phyloP scores from a whole-genome alignment of 1,284 basidiomycete species.

The Ustilago sp. region DNA sequence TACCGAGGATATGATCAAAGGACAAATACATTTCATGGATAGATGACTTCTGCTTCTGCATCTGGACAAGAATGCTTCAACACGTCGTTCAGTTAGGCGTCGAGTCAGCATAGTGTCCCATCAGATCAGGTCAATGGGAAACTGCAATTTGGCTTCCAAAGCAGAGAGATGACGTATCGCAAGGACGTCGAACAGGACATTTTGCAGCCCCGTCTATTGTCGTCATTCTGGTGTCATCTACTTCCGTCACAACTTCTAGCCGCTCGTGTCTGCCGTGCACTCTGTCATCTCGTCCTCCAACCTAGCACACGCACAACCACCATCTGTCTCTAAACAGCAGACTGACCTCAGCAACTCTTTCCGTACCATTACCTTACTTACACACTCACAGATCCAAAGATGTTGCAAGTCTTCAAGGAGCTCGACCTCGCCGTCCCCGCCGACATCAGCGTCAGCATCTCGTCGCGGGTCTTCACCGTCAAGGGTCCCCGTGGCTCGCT shows the following conservation, averaged over 20 bases:
- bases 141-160: no score
- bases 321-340: slow-evolving; percentile 7
- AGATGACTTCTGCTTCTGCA: no score
- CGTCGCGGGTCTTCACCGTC: slow-evolving; percentile 67
- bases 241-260: not conserved
- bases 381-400: slow-evolving; percentile 46
- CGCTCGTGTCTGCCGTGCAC: slow-evolving; percentile 11
- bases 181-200: not conserved
- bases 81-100: no score
- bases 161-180: no score
- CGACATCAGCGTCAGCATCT: slow-evolving; percentile 61
- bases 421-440: slow-evolving; percentile 67
- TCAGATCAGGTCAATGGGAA: no score
- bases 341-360: slow-evolving; percentile 7
- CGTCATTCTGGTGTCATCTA: no score
- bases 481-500: slow-evolving; percentile 69
- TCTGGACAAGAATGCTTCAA: no score
- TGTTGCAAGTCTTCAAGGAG: slow-evolving; percentile 70
- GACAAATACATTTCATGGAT: no score
- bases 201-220: not conserved
- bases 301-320: not conserved
- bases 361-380: not conserved
- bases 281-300: not conserved
- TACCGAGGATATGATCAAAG: no score
- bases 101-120: no score